A percentile compares a stretch with the other conserved stretches of the same genome.
phyloP scores from a whole-genome alignment of 192 early-diverging fungal genomes.

The Backusella australiensis region DNA sequence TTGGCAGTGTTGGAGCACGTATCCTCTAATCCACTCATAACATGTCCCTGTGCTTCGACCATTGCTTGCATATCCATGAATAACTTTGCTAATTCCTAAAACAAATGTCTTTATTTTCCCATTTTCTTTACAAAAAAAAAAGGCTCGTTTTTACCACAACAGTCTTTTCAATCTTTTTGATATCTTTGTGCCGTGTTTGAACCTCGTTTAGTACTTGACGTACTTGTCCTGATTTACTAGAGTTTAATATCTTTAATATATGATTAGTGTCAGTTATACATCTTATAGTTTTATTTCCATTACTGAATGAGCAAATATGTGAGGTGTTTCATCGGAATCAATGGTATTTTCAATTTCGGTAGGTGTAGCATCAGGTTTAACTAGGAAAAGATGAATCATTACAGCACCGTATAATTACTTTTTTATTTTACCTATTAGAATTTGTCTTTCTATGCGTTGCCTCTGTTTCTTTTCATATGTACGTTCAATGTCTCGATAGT shows the following conservation, averaged over 20 bases:
- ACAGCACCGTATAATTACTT: background rate
- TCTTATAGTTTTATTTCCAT: background rate
- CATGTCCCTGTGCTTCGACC: conserved; percentile 67
- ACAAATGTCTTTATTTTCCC: too few relatives aligned
- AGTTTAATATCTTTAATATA: conserved; percentile 55
- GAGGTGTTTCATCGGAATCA: conserved; percentile 62
- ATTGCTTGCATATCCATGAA: conserved; percentile 85
- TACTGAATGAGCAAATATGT: conserved; percentile 80
- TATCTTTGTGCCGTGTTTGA: conserved; percentile 77
- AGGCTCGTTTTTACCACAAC: conserved; percentile 56
- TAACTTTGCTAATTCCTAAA: conserved; percentile 77
- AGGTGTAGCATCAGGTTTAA: conserved; percentile 72
- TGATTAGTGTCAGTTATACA: background rate
- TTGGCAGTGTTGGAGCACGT: conserved; percentile 39
- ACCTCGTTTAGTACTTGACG: conserved; percentile 73
- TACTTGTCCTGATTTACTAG: conserved; percentile 69
- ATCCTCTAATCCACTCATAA: conserved; percentile 65
- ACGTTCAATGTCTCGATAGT: conserved; percentile 71
- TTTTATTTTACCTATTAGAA: conserved; percentile 62
- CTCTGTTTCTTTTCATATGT: conserved; percentile 79
- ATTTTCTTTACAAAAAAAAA: background rate
- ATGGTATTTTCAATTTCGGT: conserved; percentile 68
- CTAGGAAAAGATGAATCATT: conserved; percentile 36
- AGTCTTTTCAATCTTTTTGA: conserved; percentile 80
- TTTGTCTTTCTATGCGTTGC: conserved; percentile 75